These are phyloP conservation scores for Marsdenia floribunda DNA, from an alignment of 257 asterid species.

Conservation along the genomic window DNA sequence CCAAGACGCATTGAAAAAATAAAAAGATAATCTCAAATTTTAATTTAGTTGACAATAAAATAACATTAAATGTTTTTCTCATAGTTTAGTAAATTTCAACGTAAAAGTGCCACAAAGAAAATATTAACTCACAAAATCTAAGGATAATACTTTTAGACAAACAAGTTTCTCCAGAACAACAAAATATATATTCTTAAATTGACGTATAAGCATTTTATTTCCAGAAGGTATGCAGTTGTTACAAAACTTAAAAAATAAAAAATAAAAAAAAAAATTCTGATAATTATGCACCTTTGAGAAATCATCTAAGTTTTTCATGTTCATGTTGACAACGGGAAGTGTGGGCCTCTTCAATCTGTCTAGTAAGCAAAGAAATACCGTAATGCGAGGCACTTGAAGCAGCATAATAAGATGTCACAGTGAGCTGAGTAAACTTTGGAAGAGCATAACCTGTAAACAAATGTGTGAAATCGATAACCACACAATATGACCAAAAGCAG, in stretches of 20 bases:
- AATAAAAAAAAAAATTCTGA: neutral
- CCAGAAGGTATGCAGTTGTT: neutral
- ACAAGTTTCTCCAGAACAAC: neutral
- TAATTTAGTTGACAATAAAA: neutral
- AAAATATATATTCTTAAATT: neutral
- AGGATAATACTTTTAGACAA: neutral
- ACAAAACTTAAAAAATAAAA: neutral
- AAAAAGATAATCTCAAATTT: neutral
- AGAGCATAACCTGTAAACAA: constrained; percentile 60
- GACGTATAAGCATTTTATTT: neutral
- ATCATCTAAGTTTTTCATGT: constrained; percentile 41
- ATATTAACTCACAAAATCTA: neutral
- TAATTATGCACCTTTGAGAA: constrained; percentile 1
- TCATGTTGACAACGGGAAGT: constrained; percentile 37
- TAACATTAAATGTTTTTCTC: neutral
- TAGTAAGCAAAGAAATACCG: constrained; percentile 67
- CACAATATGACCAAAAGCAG: neutral
- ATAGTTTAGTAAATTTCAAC: neutral
- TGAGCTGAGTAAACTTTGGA: constrained; percentile 73
- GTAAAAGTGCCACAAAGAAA: neutral
- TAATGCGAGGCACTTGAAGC: constrained; percentile 81
- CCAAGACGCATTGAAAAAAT: neutral
- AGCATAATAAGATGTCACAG: constrained; percentile 73
- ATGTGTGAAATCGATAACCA: neutral
- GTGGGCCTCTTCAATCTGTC: constrained; percentile 60